Conservation (phyloP, 306 rosid species). For the Canavalia gladiata region DNA sequence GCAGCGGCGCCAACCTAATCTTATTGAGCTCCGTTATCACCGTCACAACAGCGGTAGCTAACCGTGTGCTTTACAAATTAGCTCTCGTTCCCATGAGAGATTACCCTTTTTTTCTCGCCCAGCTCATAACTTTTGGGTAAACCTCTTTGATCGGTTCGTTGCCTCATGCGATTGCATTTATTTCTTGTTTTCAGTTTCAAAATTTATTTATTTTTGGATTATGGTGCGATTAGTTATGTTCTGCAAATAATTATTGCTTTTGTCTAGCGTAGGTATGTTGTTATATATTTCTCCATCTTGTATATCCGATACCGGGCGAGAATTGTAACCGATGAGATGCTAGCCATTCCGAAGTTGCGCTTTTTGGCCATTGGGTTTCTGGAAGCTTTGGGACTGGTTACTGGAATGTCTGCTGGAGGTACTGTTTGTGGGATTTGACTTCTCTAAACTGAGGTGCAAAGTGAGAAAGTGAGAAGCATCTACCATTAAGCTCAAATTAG, state of each 20-base stretch:
- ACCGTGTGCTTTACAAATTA: slow-evolving; percentile 89
- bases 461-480: too few species aligned
- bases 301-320: slow-evolving; percentile 70
- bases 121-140: slow-evolving; percentile 82
- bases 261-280: slow-evolving; percentile 66
- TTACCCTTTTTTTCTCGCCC: slow-evolving; percentile 91
- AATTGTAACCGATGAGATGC: slow-evolving; percentile 82
- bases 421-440: slow-evolving; percentile 8
- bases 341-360: slow-evolving; percentile 73
- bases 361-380: slow-evolving; percentile 75
- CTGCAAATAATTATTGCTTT: slow-evolving; percentile 37
- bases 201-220: neutral
- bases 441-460: too few species aligned
- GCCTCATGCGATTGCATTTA: neutral
- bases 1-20: slow-evolving; percentile 36
- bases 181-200: neutral
- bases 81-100: slow-evolving; percentile 86
- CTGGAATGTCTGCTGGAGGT: slow-evolving; percentile 94
- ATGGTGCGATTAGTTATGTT: neutral
- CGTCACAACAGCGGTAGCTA: slow-evolving; percentile 67
- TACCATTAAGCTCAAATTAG: too few species aligned
- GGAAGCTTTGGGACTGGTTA: slow-evolving; percentile 86
- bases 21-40: slow-evolving; percentile 57
- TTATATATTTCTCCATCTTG: slow-evolving; percentile 71
- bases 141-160: neutral